Conservation (phyloP, 257 asterid species). For the Salvia splendens region DNA sequence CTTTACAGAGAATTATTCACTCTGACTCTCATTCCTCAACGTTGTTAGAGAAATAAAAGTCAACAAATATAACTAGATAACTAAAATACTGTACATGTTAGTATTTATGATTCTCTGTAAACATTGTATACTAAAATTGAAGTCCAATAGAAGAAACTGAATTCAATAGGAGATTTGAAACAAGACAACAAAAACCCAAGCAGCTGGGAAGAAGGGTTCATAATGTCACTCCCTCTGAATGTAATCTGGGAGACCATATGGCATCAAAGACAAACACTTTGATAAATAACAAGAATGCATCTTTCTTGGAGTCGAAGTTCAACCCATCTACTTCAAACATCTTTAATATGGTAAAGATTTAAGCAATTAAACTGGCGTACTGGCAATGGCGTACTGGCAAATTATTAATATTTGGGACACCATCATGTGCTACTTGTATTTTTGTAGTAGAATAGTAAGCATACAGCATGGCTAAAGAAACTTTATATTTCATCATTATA, state of each 20-base stretch:
- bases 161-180: background rate
- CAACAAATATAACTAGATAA: background rate
- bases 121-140: background rate
- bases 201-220: background rate
- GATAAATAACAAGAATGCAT: background rate
- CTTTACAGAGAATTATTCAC: background rate
- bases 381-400: background rate
- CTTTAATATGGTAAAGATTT: background rate
- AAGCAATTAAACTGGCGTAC: background rate
- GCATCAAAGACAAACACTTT: background rate
- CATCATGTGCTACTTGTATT: background rate
- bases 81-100: background rate
- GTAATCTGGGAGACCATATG: background rate
- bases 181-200: too few species aligned
- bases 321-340: too few species aligned
- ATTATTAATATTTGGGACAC: background rate
- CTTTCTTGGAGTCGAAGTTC: slow-evolving; percentile 7
- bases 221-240: background rate
- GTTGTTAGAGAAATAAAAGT: background rate
- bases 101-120: background rate
- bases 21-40: background rate
- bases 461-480: background rate
- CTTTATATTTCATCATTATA: background rate
- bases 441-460: background rate
- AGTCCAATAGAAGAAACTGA: background rate